Evolutionary conservation across 2,329 filamentous ascomycete species (phyloP), one percentile per base, ranked within the genome.

Genomic region (Trichoderma sp.): DNA sequence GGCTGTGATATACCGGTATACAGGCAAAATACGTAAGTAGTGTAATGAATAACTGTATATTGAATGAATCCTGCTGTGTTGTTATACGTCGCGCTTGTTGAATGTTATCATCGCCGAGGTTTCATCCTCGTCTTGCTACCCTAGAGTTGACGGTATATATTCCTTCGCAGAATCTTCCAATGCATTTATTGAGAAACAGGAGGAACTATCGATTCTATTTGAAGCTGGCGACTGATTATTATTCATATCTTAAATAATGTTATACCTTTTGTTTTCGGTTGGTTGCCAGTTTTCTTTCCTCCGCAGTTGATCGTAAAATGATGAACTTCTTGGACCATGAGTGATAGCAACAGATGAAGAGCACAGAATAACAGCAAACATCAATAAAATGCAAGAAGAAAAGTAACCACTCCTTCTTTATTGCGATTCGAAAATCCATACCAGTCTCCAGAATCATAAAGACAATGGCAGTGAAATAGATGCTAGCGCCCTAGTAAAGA

Each of bases 31-130:
- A 62, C 51, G 67, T 62, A 70, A n/a, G 39, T 47, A 62, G 56
- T 62, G 43, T 70, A 62, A 70, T 70, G 67, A 70, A 62, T 34
- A 36, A 53, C 36, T 70, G 57, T 70, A 70, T 47, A 62, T 70
- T 53, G 36, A 36, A 62, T 36, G 39, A 21, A n/a, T 4, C n/a
- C 3, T 6, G n/a, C 11, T 0, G 21, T 53, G 47, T 24, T 14
- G 47, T 1, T 53, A 3, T 14, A 7, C 11, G 21, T 1, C 11
- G 21, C 0, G 1, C 11, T 53, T 53, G 47, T 0, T 24, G 47
- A 11, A 53, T 53, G 11, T 6, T 3, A 14, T 24, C 11, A 12
- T 14, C 7, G 36, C 3, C 1, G 36, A n/a, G n/a, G n/a, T n/a
- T 51, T 21, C 9, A 3, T 12, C n/a, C 3, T 47, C 6, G 9